Base-by-base conservation (phyloP, 139 green algal genomes). In the Chlamydomonas asymmetrica region DNA sequence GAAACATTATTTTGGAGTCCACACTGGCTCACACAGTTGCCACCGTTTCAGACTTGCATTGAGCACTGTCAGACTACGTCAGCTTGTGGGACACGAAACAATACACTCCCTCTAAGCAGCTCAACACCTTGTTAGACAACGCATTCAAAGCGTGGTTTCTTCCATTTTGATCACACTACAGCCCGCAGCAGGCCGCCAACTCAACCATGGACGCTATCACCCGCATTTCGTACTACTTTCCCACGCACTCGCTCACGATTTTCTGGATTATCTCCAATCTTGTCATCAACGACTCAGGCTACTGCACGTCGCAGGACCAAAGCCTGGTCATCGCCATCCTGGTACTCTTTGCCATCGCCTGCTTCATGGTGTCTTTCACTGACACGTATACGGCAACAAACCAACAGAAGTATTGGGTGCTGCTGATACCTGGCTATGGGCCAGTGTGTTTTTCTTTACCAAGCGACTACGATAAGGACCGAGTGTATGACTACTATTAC, bases 401-500 rank as follows among this genome's bases (percentile, higher is more conserved):
- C 54, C 45, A 40, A 10, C 48, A 66, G 18, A 79, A 76, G 22
- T 79, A 69, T 49, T 80, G 72, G 71, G 77, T 83, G 29, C 63
- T 83, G 2, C 64, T 83, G 9, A 71, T 84, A 37, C 71, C 78
- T 0, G 29, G 66, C 31, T 80, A 79, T 39, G 73, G 81, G 20
- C 81, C 81, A 7, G n/a, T 86, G 29, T 86, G 75, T 72, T 81
- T 82, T 60, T 78, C 71, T 0, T 61, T 86, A 20, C 81, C 81
- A 25, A 72, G 71, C 2, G 75, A 81, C 18, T 56, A 75, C 9
- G 81, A 86, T 40, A 82, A 82, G 59, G 62, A 72, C 63, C 70
- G 70, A 10, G 75, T 86, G 37, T 86, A 86, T n/a, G 81, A 86
- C 20, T 35, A 61, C 43, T 86, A 62, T 45, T 86, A 79, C 50